Percentiles rank a stretch among this genome's conserved stretches.
phyloP scores from a whole-genome alignment of 2,329 filamentous ascomycete genomes.

The Dendrostoma leiphaemia region DNA sequence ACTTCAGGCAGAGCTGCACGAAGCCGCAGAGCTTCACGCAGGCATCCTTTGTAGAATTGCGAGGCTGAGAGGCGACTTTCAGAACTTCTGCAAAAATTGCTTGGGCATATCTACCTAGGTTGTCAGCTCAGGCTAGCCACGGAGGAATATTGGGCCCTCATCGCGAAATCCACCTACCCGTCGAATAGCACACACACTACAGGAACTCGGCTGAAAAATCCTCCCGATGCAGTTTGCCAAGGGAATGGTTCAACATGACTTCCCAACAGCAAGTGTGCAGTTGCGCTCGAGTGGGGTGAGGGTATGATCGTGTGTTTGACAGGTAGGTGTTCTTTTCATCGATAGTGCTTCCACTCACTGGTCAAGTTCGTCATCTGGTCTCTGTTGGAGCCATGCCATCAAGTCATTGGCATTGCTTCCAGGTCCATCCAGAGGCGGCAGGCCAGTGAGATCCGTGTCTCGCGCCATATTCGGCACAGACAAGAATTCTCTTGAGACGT shows the following conservation, averaged over 20 bases:
- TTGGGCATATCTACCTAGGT: conserved; percentile 31
- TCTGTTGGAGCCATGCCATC: conserved; percentile 24
- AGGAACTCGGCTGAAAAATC: too few species aligned
- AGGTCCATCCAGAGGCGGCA: conserved; percentile 23
- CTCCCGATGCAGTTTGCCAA: too few species aligned
- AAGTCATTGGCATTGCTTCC: conserved; percentile 26
- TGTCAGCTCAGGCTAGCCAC: background rate
- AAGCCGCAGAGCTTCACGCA: conserved; percentile 62
- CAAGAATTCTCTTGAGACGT: background rate
- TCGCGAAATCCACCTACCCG: conserved; percentile 3
- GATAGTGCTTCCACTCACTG: conserved; percentile 6
- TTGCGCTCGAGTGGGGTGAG: background rate
- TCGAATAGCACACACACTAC: conserved; percentile 1
- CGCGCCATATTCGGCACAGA: background rate
- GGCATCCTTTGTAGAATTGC: conserved; percentile 53
- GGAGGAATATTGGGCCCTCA: background rate
- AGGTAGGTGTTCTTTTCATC: background rate
- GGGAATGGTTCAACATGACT: background rate
- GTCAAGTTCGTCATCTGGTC: conserved; percentile 16
- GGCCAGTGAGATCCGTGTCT: conserved; percentile 13
- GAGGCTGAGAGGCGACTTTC: conserved; percentile 49
- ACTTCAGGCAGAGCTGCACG: conserved; percentile 57
- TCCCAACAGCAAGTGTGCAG: background rate
- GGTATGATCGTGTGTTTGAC: background rate
- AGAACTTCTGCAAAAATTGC: conserved; percentile 48